Conservation (phyloP, 2,329 filamentous ascomycete species). For the Paradendryphiella salina region DNA sequence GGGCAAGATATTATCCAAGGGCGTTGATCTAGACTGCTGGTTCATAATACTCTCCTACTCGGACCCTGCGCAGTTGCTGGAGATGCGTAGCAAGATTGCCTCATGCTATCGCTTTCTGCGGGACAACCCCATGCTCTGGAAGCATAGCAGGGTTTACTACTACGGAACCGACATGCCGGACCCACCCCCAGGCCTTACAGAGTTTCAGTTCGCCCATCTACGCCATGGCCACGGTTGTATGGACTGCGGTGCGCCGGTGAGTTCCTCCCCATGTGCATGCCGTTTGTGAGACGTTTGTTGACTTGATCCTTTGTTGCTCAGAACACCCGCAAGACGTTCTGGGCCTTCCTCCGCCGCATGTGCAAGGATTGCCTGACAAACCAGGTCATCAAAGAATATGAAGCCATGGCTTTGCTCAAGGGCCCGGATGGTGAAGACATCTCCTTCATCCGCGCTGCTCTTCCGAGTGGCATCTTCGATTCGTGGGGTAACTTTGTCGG, state of each 20-base stretch:
- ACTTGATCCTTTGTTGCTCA: background rate
- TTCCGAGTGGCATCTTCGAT: constrained; percentile 43
- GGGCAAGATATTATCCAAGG: constrained; percentile 32
- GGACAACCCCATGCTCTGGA: constrained; percentile 46
- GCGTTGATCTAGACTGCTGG: constrained; percentile 42
- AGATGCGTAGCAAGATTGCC: constrained; percentile 43
- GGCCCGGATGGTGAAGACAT: constrained; percentile 34
- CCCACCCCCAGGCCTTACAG: constrained; percentile 43
- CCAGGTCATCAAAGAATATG: constrained; percentile 41
- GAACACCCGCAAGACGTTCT: constrained; percentile 49
- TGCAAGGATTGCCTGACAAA: constrained; percentile 46
- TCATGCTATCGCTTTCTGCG: constrained; percentile 42
- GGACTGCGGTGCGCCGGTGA: constrained; percentile 37
- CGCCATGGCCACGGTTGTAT: constrained; percentile 48
- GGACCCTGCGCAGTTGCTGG: constrained; percentile 41
- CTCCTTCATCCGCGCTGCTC: constrained; percentile 33
- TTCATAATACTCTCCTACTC: constrained; percentile 44
- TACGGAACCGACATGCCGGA: constrained; percentile 42
- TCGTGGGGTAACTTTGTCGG: constrained; percentile 48
- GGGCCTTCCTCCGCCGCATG: constrained; percentile 50
- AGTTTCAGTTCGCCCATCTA: constrained; percentile 48
- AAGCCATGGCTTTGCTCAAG: constrained; percentile 34
- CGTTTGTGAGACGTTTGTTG: background rate
- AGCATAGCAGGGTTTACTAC: constrained; percentile 42
- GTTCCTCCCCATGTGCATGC: background rate